Conservation (phyloP, 2,329 filamentous ascomycete genomes). For the Botrytis paeoniae region DNA sequence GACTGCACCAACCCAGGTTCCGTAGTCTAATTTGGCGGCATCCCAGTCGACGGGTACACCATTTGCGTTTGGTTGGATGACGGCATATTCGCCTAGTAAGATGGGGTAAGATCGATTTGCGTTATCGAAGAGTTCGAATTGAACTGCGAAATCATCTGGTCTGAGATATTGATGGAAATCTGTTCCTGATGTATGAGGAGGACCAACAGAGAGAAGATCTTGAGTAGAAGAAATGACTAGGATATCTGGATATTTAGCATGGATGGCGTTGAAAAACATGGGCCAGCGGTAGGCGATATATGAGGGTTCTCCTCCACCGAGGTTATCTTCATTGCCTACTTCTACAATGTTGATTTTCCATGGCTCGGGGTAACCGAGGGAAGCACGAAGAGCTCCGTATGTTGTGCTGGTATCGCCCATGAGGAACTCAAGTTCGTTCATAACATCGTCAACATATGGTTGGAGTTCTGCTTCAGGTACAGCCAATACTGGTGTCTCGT, state of each 20-base stretch:
- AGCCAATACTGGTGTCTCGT: conserved; percentile 16
- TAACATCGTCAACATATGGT: conserved; percentile 46
- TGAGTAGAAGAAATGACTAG: conserved; percentile 42
- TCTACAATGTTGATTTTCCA: conserved; percentile 51
- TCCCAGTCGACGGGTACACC: conserved; percentile 16
- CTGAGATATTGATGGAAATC: conserved; percentile 33
- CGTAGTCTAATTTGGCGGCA: conserved; percentile 21
- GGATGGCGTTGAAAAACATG: conserved; percentile 48
- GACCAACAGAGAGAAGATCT: conserved; percentile 22
- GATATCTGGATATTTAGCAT: conserved; percentile 41
- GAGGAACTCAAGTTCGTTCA: conserved; percentile 53
- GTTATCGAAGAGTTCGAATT: conserved; percentile 31
- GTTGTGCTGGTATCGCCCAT: conserved; percentile 44
- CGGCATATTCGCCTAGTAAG: conserved; percentile 35
- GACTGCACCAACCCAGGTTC: conserved; percentile 33
- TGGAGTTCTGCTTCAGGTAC: conserved; percentile 44
- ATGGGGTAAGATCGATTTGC: conserved; percentile 25
- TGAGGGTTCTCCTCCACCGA: conserved; percentile 41
- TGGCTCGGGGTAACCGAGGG: conserved; percentile 49
- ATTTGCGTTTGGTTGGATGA: conserved; percentile 28
- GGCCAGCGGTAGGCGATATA: conserved; percentile 44
- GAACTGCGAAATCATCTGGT: conserved; percentile 29
- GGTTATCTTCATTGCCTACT: conserved; percentile 51
- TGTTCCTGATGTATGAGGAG: conserved; percentile 16
- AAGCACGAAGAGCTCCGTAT: conserved; percentile 48